phyloP scores from a whole-genome alignment of 2,329 filamentous ascomycete genomes.

The Fusarium sp. region DNA sequence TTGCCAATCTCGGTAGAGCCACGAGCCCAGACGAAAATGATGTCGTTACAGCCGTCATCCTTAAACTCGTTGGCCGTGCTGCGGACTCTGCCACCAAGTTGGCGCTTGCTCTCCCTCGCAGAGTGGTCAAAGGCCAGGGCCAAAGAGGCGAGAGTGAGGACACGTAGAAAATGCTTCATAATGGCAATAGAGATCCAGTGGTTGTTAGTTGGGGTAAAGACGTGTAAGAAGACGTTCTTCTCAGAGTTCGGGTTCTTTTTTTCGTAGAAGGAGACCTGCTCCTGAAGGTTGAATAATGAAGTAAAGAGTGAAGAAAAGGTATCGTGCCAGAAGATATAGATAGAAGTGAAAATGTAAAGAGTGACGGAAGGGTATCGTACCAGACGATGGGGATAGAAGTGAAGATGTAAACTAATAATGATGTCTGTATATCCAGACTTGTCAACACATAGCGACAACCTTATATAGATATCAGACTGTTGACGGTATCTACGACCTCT shows the following conservation, averaged over 20 bases:
- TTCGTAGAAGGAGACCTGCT: not conserved
- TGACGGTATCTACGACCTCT: rapidly evolving
- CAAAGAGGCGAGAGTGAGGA: not conserved
- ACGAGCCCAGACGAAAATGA: slow-evolving; percentile 1
- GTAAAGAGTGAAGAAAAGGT: not conserved
- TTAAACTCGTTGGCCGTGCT: not conserved
- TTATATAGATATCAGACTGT: not conserved
- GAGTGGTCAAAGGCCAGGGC: not conserved
- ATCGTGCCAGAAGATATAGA: not conserved
- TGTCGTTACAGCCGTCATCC: not conserved
- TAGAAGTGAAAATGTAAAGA: not conserved
- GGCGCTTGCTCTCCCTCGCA: not conserved
- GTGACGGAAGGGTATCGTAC: not conserved
- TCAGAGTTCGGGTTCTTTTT: not conserved
- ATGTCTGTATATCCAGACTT: not conserved
- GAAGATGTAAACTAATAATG: not conserved
- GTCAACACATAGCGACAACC: no score
- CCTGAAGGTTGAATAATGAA: not conserved
- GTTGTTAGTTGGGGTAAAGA: not conserved
- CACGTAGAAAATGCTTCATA: not conserved
- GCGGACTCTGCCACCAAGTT: not conserved
- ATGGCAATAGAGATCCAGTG: not conserved
- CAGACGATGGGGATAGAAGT: not conserved
- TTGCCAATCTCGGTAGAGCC: not conserved
- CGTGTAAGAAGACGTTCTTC: not conserved